A percentile compares a stretch with the other conserved stretches of the same genome.
Conservation (phyloP, 768 basidiomycete species). For the Amanita exitialis region DNA sequence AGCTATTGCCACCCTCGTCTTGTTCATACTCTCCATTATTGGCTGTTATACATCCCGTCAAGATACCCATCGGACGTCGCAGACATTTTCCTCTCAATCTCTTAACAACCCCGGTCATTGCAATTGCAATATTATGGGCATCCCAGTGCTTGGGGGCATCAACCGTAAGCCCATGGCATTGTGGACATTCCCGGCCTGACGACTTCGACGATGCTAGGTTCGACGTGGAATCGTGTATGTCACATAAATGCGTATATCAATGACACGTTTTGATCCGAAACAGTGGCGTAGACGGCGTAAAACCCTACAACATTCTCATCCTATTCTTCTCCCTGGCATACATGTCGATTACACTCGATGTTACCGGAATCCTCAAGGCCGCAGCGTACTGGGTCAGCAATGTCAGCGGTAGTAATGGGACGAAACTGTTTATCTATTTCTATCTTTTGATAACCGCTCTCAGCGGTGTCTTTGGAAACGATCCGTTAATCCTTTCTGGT, state of each 20-base stretch:
- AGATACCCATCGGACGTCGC: constrained; percentile 26
- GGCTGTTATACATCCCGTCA: constrained; percentile 39
- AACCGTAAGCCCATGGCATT: constrained; percentile 8
- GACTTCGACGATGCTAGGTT: constrained; percentile 29
- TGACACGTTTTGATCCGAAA: background rate
- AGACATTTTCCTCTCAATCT: constrained; percentile 33
- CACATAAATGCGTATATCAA: constrained; percentile 7
- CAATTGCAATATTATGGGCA: constrained; percentile 45
- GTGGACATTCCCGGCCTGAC: background rate
- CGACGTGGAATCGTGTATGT: constrained; percentile 64
- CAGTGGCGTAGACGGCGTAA: constrained; percentile 46
- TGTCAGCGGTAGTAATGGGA: constrained; percentile 64
- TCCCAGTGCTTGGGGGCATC: constrained; percentile 39
- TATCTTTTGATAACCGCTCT: constrained; percentile 73
- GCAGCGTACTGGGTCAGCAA: constrained; percentile 87
- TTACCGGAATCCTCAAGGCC: constrained; percentile 78
- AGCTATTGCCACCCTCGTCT: constrained; percentile 37
- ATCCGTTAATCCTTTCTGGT: constrained; percentile 88
- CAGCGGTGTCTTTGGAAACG: constrained; percentile 83
- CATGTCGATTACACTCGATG: constrained; percentile 85
- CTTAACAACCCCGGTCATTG: constrained; percentile 42
- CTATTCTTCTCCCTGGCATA: constrained; percentile 90
- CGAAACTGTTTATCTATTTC: constrained; percentile 67
- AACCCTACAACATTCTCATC: constrained; percentile 89
- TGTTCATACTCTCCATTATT: constrained; percentile 43